Evolutionary conservation across 805 yeast genomes (phyloP).

Genomic region (Lachancea mirantina): DNA sequence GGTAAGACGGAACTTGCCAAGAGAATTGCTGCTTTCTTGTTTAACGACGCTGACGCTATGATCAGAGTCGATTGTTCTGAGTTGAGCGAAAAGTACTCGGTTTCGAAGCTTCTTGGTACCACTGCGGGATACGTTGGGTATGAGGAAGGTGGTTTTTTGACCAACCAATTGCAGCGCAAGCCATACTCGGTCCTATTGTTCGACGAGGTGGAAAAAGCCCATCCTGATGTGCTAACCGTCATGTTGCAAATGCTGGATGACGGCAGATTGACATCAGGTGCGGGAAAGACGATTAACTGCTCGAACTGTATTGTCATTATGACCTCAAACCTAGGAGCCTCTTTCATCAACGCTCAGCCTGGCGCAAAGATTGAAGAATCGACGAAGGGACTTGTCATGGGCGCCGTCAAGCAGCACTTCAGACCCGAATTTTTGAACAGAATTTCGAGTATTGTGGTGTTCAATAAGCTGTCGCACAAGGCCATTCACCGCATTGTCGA

Average conservation of each 20-base stretch:
- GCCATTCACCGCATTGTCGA: slow-evolving; percentile 89
- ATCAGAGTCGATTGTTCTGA: slow-evolving; percentile 97
- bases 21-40: slow-evolving; percentile 91
- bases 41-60: slow-evolving; percentile 95
- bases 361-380: slow-evolving; percentile 56
- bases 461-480: slow-evolving; percentile 85
- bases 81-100: slow-evolving; percentile 89
- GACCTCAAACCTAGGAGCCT: slow-evolving; percentile 98
- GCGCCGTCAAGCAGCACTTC: slow-evolving; percentile 78
- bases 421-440: slow-evolving; percentile 97
- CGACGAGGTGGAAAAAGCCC: slow-evolving; percentile 98
- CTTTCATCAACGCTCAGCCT: slow-evolving; percentile 65
- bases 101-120: slow-evolving; percentile 90
- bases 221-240: slow-evolving; percentile 93
- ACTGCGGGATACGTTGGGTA: slow-evolving; percentile 97
- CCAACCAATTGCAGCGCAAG: slow-evolving; percentile 82
- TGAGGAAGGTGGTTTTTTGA: slow-evolving; percentile 94
- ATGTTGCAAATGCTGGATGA: slow-evolving; percentile 90
- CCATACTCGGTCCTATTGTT: slow-evolving; percentile 95
- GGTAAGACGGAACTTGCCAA: slow-evolving; percentile 98
- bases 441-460: slow-evolving; percentile 85
- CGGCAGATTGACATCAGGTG: slow-evolving; percentile 91
- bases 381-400: slow-evolving; percentile 75
- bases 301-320: slow-evolving; percentile 87
- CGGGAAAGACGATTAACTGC: slow-evolving; percentile 89